Base-by-base conservation (phyloP, 345 rosid genomes). In the Lepidium africanum region DNA sequence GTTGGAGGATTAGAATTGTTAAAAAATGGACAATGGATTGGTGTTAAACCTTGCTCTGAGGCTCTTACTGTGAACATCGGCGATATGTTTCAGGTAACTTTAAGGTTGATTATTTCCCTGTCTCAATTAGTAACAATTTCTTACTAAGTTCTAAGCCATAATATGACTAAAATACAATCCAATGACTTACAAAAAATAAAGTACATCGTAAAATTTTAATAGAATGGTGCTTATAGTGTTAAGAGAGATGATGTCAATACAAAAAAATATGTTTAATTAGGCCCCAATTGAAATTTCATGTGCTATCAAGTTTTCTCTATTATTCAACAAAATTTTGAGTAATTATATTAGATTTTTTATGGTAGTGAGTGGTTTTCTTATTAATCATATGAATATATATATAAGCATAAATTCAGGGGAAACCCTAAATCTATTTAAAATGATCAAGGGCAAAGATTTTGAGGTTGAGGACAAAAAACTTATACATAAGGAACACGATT, bases 31-130 rank as follows among this genome's bases (percentile, higher is more conserved):
- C 76, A 57, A 58, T 92, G 98, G 96, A 23, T 83, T 42, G 59
- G 67, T 12, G 86, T 87, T 73, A 81, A 72, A 70, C 94, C 98
- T 9, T 79, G 73, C 57, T 83, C 84, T 2, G 60, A 84, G 5
- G 86, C 86, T 58, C 74, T 92, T 17, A 68, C 81, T 3, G 75
- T 92, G 62, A 87, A 87, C 76, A 64, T 84, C 4, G 98, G 98
- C 1, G 98, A 92, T 73, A 66, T 92, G 49, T 87, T 84, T 76
- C 89, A 91, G 91, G 96, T 85, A 79, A 63, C 49, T 63, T 59
- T 40, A 49, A 33, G 19, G 33, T 32, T 25, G 27, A 27, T 3
- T 23, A 25, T 59, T 21, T 2, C 35, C 9, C 36, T 55, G 55
- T 69, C 50, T 39, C 51, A 6, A 8, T 32, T 19, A 61, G 14